These are phyloP conservation scores for Cutaneotrichosporon daszewskae DNA, from an alignment of 1,284 basidiomycete genomes.

Conservation along the genomic window DNA sequence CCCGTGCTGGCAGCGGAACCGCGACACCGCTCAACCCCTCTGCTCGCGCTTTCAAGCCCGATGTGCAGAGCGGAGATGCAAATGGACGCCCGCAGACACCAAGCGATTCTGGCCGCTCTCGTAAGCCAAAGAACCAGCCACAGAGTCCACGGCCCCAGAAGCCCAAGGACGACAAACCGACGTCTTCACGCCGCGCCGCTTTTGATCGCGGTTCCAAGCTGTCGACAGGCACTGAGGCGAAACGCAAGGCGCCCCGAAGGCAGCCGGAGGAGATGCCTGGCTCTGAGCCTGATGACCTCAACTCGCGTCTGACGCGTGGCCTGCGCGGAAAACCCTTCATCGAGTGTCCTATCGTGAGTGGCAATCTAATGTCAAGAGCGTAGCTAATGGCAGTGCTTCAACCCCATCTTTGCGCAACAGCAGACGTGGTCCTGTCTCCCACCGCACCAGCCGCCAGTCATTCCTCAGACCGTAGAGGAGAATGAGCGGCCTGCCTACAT, in stretches of 20 bases:
- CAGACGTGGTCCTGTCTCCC: slow-evolving; percentile 47
- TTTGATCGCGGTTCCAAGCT: slow-evolving; percentile 29
- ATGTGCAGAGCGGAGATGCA: slow-evolving; percentile 1
- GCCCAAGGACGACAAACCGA: slow-evolving; percentile 6
- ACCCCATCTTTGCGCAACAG: slow-evolving; percentile 40
- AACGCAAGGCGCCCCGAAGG: neutral
- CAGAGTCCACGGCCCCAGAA: too few relatives aligned
- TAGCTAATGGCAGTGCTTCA: slow-evolving; percentile 37
- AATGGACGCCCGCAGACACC: too few relatives aligned
- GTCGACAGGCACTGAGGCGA: slow-evolving; percentile 9
- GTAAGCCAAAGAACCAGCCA: slow-evolving; percentile 4
- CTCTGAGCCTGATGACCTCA: slow-evolving; percentile 41
- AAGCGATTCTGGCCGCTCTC: too few relatives aligned
- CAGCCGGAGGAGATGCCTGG: slow-evolving; percentile 2
- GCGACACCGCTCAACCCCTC: slow-evolving; percentile 9
- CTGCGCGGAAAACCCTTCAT: slow-evolving; percentile 37
- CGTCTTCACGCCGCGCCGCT: slow-evolving; percentile 28
- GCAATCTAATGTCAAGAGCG: too few relatives aligned
- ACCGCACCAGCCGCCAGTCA: slow-evolving; percentile 14
- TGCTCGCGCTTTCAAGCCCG: slow-evolving; percentile 8
- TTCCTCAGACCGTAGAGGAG: slow-evolving; percentile 14
- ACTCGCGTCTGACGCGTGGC: slow-evolving; percentile 39
- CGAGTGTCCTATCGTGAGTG: slow-evolving; percentile 46
- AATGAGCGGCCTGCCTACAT: slow-evolving; percentile 56
- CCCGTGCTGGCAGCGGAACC: neutral